Percentiles rank a stretch among this genome's conserved stretches.
Evolutionary conservation across 116 monocot genomes (phyloP).

Genomic region (Posidonia oceanica): DNA sequence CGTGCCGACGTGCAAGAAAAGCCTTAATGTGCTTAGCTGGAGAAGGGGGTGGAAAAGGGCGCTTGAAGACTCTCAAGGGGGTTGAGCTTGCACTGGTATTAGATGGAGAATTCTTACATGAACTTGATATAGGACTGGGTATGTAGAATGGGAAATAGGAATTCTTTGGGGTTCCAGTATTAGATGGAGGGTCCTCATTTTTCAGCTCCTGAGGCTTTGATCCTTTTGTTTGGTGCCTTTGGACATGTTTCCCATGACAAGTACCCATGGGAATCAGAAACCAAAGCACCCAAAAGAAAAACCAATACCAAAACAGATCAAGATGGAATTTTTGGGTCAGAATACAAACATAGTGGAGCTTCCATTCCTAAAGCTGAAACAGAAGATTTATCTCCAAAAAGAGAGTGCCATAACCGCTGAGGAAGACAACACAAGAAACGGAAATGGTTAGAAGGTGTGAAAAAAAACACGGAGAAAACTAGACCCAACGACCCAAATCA

Average conservation of each 20-base stretch:
- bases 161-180: constrained; percentile 23
- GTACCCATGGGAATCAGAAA: constrained; percentile 49
- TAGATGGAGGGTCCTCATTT: constrained; percentile 11
- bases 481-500: too few species aligned
- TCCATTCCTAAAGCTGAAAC: too few species aligned
- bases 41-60: constrained; percentile 88
- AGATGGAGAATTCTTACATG: constrained; percentile 49
- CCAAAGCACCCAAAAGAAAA: background rate
- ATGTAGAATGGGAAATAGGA: constrained; percentile 42
- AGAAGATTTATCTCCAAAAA: too few species aligned
- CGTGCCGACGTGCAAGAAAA: constrained; percentile 50
- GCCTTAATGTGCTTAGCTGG: constrained; percentile 98
- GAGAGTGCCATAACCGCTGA: too few species aligned
- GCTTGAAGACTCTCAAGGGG: constrained; percentile 52
- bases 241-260: constrained; percentile 60
- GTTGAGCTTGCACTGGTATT: constrained; percentile 48
- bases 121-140: constrained; percentile 49
- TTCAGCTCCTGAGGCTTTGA: background rate
- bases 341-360: background rate
- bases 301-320: too few species aligned
- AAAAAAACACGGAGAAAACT: too few species aligned
- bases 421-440: too few species aligned
- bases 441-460: too few species aligned
- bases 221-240: constrained; percentile 2
- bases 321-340: too few species aligned